A percentile compares a stretch with the other conserved stretches of the same genome.
Conservation (phyloP, 2,329 filamentous ascomycete species). For the Stromatinia cepivora region DNA sequence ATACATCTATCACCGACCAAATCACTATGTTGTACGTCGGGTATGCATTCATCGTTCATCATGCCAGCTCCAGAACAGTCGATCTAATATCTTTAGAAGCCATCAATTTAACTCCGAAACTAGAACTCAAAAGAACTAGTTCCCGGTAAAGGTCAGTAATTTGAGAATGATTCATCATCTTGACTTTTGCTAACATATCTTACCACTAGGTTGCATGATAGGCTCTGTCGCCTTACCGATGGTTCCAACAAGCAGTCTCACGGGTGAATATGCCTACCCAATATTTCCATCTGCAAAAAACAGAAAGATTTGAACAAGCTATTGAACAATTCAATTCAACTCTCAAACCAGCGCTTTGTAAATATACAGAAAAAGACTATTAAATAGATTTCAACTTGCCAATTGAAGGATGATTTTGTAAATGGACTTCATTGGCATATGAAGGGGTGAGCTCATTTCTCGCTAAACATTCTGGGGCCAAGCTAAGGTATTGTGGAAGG, state of each 20-base stretch:
- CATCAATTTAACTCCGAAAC: slow-evolving; percentile 25
- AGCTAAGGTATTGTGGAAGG: slow-evolving; percentile 39
- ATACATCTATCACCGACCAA: no score
- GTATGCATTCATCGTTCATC: slow-evolving; percentile 40
- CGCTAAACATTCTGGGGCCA: slow-evolving; percentile 22
- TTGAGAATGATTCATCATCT: background rate
- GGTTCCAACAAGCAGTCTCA: slow-evolving; percentile 36
- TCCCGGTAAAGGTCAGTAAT: slow-evolving; percentile 30
- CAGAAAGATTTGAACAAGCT: slow-evolving; percentile 38
- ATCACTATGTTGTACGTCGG: no score
- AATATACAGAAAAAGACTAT: slow-evolving; percentile 35
- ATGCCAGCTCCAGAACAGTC: slow-evolving; percentile 40
- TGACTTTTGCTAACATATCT: background rate
- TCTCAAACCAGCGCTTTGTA: slow-evolving; percentile 37
- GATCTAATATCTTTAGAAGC: slow-evolving; percentile 43
- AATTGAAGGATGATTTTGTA: slow-evolving; percentile 33
- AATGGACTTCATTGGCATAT: slow-evolving; percentile 35
- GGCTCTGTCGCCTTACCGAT: no score
- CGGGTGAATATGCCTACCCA: slow-evolving; percentile 35
- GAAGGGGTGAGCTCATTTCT: slow-evolving; percentile 28
- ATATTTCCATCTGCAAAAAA: slow-evolving; percentile 36
- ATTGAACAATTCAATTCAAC: slow-evolving; percentile 40
- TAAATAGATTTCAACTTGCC: slow-evolving; percentile 34
- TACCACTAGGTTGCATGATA: no score
- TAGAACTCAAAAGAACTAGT: slow-evolving; percentile 37